phyloP scores from a whole-genome alignment of 2,329 filamentous ascomycete species.

The Didymella pinodella region DNA sequence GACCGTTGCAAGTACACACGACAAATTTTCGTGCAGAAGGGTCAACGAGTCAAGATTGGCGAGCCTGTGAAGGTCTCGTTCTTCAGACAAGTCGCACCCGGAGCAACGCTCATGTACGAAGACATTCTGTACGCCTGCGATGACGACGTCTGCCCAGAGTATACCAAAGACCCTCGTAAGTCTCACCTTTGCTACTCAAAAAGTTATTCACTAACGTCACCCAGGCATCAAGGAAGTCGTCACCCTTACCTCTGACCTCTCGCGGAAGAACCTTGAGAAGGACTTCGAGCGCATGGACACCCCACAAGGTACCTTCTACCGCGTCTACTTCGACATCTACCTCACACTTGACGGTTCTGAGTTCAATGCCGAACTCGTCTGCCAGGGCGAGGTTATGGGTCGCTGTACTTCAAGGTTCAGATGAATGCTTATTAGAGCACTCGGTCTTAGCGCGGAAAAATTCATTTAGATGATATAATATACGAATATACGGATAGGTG shows the following conservation, averaged over 20 bases:
- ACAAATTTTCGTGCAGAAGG: slow-evolving; percentile 98
- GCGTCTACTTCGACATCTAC: slow-evolving; percentile 75
- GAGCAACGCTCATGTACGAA: slow-evolving; percentile 98
- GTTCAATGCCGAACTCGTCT: slow-evolving; percentile 98
- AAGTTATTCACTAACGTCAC: slow-evolving; percentile 8
- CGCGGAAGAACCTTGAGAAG: slow-evolving; percentile 97
- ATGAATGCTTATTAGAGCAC: slow-evolving; percentile 46
- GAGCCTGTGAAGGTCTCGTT: slow-evolving; percentile 99
- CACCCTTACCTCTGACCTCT: slow-evolving; percentile 94
- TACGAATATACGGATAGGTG: slow-evolving; percentile 10
- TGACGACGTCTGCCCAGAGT: slow-evolving; percentile 96
- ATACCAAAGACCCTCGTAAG: slow-evolving; percentile 99
- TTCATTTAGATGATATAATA: slow-evolving; percentile 9
- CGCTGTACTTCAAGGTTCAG: slow-evolving; percentile 90
- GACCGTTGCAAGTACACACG: slow-evolving; percentile 98
- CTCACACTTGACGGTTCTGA: slow-evolving; percentile 95
- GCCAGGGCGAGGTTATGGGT: slow-evolving; percentile 98
- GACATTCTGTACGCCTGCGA: slow-evolving; percentile 98
- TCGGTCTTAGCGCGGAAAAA: slow-evolving; percentile 1
- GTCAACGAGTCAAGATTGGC: slow-evolving; percentile 98
- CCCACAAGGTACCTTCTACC: slow-evolving; percentile 77
- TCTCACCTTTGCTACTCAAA: slow-evolving; percentile 39
- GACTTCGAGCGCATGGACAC: slow-evolving; percentile 99
- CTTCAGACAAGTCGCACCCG: slow-evolving; percentile 96
- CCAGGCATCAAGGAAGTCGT: slow-evolving; percentile 98